Evolutionary conservation across 495 filamentous ascomycete genomes (phyloP).

Genomic region (Penicillium fimorum): DNA sequence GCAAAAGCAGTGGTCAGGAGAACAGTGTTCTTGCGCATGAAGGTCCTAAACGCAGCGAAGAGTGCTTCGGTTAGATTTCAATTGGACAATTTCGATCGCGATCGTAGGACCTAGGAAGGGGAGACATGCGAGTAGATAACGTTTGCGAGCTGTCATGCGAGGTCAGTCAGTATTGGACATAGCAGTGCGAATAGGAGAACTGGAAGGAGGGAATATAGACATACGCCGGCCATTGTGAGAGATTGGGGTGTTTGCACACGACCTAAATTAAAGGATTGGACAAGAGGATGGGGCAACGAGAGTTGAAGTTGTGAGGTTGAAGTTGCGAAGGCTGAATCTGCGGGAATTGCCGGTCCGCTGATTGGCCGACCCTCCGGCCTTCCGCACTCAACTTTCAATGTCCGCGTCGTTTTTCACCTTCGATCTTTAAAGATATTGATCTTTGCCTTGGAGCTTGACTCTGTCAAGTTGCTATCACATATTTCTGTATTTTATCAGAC

Average conservation of each 20-base stretch:
- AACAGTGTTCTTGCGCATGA: slow-evolving; percentile 81
- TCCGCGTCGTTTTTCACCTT: slow-evolving; percentile 5
- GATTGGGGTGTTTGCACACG: slow-evolving; percentile 22
- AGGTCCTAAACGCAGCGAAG: slow-evolving; percentile 52
- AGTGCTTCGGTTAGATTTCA: slow-evolving; percentile 22
- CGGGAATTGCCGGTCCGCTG: slow-evolving; percentile 47
- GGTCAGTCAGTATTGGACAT: slow-evolving; percentile 32
- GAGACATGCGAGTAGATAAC: slow-evolving; percentile 80
- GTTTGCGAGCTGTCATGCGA: slow-evolving; percentile 50
- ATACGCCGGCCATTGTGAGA: slow-evolving; percentile 55
- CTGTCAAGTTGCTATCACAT: slow-evolving; percentile 1
- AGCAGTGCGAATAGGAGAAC: neutral
- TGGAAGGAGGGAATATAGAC: slow-evolving; percentile 14
- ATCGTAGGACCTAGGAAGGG: slow-evolving; percentile 21
- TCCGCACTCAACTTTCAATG: slow-evolving; percentile 18
- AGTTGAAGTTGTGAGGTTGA: slow-evolving; percentile 29
- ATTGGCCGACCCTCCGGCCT: slow-evolving; percentile 41
- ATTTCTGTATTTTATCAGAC: neutral
- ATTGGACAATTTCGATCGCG: slow-evolving; percentile 18
- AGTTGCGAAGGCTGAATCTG: slow-evolving; percentile 32
- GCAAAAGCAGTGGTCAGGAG: slow-evolving; percentile 85
- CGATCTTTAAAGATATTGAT: slow-evolving; percentile 8
- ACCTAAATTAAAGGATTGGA: slow-evolving; percentile 15
- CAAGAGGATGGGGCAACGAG: slow-evolving; percentile 19
- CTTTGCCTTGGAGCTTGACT: slow-evolving; percentile 6